A percentile compares a stretch with the other conserved stretches of the same genome.
Evolutionary conservation across 352 stramenopile genomes (phyloP).

Genomic region (Bremia lactucae): DNA sequence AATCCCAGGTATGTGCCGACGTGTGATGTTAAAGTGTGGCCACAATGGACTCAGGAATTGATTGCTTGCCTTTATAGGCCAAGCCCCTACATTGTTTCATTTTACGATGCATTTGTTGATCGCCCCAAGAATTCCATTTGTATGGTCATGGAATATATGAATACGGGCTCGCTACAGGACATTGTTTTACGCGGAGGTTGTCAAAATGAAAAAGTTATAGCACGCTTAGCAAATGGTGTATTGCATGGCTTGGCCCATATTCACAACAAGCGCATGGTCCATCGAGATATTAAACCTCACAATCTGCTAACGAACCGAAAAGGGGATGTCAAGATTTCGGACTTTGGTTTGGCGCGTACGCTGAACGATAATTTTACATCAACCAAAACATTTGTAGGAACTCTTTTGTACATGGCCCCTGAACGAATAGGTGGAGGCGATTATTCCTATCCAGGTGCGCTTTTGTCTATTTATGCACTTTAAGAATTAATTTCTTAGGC

Average conservation of each 20-base stretch:
- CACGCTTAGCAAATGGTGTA: constrained; percentile 57
- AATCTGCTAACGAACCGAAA: constrained; percentile 84
- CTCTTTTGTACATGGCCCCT: constrained; percentile 90
- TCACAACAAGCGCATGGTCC: constrained; percentile 82
- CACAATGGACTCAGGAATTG: not conserved
- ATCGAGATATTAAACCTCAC: constrained; percentile 88
- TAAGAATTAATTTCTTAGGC: too few species aligned
- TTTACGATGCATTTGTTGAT: constrained; percentile 89
- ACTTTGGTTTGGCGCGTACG: constrained; percentile 77
- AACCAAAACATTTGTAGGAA: constrained; percentile 90
- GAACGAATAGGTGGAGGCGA: constrained; percentile 87
- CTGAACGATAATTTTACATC: constrained; percentile 61
- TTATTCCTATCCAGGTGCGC: constrained; percentile 79
- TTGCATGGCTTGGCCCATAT: constrained; percentile 79
- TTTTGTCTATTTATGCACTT: too few species aligned
- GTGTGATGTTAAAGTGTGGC: not conserved
- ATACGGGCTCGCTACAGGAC: constrained; percentile 84
- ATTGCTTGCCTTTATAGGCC: constrained; percentile 25
- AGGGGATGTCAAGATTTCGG: constrained; percentile 83
- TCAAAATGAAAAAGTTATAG: constrained; percentile 74
- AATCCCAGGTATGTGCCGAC: constrained; percentile 32
- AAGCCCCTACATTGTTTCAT: constrained; percentile 86
- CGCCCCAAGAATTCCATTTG: constrained; percentile 81
- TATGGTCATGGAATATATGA: constrained; percentile 91
- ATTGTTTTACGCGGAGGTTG: constrained; percentile 77